Conservation (phyloP, 2,329 filamentous ascomycete genomes). For the Trichoderma brevicompactum region DNA sequence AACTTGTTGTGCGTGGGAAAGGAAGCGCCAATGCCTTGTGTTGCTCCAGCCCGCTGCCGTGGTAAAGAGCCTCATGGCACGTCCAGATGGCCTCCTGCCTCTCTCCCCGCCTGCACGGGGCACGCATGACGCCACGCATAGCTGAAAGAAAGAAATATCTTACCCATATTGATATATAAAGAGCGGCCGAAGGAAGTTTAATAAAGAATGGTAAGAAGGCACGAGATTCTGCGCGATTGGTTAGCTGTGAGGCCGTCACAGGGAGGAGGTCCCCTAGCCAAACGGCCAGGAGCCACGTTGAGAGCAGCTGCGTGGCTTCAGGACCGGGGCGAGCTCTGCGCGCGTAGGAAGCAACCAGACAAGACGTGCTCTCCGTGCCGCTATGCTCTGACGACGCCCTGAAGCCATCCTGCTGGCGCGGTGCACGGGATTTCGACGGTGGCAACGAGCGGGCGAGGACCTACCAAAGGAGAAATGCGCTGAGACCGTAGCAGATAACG, state of each 20-base stretch:
- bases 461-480: slow-evolving; percentile 27
- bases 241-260: slow-evolving; percentile 32
- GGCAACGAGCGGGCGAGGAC: slow-evolving; percentile 15
- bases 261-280: neutral
- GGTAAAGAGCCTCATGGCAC: slow-evolving; percentile 33
- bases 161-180: slow-evolving; percentile 50
- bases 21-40: slow-evolving; percentile 27
- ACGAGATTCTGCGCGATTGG: slow-evolving; percentile 32
- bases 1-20: slow-evolving; percentile 32
- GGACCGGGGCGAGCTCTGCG: neutral
- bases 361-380: neutral
- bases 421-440: slow-evolving; percentile 1
- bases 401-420: slow-evolving; percentile 9
- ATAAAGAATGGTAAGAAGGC: slow-evolving; percentile 40
- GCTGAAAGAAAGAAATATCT: slow-evolving; percentile 41
- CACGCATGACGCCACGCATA: slow-evolving; percentile 33
- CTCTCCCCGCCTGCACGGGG: slow-evolving; percentile 26
- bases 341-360: neutral
- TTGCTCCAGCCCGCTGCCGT: neutral
- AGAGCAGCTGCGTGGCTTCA: slow-evolving; percentile 14
- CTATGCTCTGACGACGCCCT: neutral
- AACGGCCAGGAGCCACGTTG: slow-evolving; percentile 29
- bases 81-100: slow-evolving; percentile 27
- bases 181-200: slow-evolving; percentile 41
- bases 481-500: slow-evolving; percentile 27